phyloP scores from a whole-genome alignment of 441 rosid species.

The Erodium moschatum region DNA sequence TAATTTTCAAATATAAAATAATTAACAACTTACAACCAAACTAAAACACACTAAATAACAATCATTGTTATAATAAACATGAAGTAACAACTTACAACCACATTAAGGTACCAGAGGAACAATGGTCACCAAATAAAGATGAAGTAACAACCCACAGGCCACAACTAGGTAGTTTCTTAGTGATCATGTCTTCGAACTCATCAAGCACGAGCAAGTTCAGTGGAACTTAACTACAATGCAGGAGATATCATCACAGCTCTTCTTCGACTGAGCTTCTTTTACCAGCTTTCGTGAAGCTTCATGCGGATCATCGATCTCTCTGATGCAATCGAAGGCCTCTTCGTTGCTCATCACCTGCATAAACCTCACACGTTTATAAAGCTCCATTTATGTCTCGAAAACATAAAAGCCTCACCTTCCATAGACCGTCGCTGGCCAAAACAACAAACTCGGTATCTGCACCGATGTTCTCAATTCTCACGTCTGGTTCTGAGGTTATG shows the following conservation, averaged over 20 bases:
- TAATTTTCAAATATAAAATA: too few species aligned
- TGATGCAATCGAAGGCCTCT: conserved; percentile 6
- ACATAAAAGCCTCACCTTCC: conserved; percentile 22
- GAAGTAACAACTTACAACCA: too few species aligned
- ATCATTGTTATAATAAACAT: too few species aligned
- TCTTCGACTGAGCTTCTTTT: conserved; percentile 6
- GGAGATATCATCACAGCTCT: conserved; percentile 16
- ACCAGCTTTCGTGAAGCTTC: conserved; percentile 14
- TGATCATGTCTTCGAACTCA: too few species aligned
- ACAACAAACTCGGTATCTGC: conserved; percentile 10
- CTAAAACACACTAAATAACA: too few species aligned
- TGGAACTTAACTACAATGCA: conserved; percentile 9
- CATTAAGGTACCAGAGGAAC: too few species aligned
- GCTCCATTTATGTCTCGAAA: too few species aligned
- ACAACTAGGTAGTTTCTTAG: too few species aligned
- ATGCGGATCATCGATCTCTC: conserved; percentile 1
- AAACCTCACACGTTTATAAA: too few species aligned
- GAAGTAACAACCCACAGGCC: too few species aligned
- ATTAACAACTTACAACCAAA: too few species aligned
- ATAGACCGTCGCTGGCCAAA: conserved; percentile 21
- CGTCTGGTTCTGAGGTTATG: conserved; percentile 18
- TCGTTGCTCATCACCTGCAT: conserved; percentile 20
- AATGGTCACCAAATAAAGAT: too few species aligned
- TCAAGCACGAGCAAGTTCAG: background rate
- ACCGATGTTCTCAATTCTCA: background rate